These are phyloP conservation scores for Suillus clintonianus DNA, from an alignment of 768 basidiomycete species.

Conservation along the genomic window DNA sequence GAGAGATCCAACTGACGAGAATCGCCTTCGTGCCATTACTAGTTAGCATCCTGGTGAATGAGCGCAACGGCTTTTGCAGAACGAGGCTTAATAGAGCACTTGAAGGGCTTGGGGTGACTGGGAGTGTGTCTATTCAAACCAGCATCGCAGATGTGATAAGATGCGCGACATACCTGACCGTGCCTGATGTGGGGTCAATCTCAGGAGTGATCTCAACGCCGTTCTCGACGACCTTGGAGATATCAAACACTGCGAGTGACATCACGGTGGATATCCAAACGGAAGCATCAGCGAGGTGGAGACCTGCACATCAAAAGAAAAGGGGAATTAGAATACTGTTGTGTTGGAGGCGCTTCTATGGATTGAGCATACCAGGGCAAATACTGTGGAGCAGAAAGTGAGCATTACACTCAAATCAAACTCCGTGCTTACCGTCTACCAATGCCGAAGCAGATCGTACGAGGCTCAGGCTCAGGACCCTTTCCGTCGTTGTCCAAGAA, in stretches of 20 bases:
- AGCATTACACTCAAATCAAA: too few relatives aligned
- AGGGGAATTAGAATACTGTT: too few relatives aligned
- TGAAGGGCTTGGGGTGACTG: slow-evolving; percentile 64
- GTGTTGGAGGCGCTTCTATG: too few relatives aligned
- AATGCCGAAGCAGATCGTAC: too few relatives aligned
- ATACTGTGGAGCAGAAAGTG: too few relatives aligned
- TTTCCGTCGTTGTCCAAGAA: too few relatives aligned
- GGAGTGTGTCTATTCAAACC: slow-evolving; percentile 4
- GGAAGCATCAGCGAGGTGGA: slow-evolving; percentile 54
- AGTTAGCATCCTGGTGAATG: slow-evolving; percentile 46
- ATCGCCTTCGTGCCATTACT: slow-evolving; percentile 15
- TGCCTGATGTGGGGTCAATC: slow-evolving; percentile 58
- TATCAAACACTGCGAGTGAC: slow-evolving; percentile 50
- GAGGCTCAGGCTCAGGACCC: too few relatives aligned
- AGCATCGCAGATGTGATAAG: neutral
- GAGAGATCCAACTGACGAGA: neutral
- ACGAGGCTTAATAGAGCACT: slow-evolving; percentile 61
- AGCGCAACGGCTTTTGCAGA: slow-evolving; percentile 56
- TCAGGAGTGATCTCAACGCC: slow-evolving; percentile 53
- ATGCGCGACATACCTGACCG: slow-evolving; percentile 50
- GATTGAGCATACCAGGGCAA: too few relatives aligned
- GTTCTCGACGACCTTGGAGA: slow-evolving; percentile 46
- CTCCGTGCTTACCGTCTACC: too few relatives aligned
- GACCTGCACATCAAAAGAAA: slow-evolving; percentile 32
- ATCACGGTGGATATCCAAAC: slow-evolving; percentile 45